Percentiles rank a stretch among this genome's conserved stretches.
These are phyloP conservation scores for Nannochloropsis gaditana DNA, from an alignment of 108 stramenopile genomes.

Conservation along the genomic window DNA sequence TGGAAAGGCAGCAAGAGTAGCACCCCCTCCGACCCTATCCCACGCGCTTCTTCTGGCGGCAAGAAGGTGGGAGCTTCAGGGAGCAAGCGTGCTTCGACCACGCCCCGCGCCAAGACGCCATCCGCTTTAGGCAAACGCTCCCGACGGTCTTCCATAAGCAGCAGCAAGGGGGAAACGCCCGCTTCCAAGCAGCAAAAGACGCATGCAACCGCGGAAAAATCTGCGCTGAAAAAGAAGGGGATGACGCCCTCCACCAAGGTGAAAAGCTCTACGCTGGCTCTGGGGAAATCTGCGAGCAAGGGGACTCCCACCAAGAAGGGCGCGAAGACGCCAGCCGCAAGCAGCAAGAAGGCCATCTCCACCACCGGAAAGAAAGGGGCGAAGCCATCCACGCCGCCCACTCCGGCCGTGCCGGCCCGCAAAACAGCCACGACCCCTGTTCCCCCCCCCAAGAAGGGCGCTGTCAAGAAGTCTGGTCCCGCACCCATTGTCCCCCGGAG, in stretches of 20 bases:
- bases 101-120: background rate
- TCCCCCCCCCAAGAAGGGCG: background rate
- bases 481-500: background rate
- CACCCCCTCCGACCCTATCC: constrained; percentile 8
- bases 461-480: background rate
- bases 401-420: too few relatives aligned
- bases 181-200: background rate
- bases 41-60: background rate
- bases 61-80: background rate
- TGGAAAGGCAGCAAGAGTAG: background rate
- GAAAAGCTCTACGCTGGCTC: too few relatives aligned
- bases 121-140: background rate
- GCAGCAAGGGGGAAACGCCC: constrained; percentile 11
- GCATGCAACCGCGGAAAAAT: background rate
- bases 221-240: too few relatives aligned
- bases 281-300: too few relatives aligned
- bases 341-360: too few relatives aligned
- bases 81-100: background rate
- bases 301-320: too few relatives aligned
- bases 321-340: too few relatives aligned
- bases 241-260: too few relatives aligned
- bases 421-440: background rate
- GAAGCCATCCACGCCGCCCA: too few relatives aligned
- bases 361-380: too few relatives aligned
- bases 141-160: background rate